Evolutionary conservation across 768 basidiomycete species (phyloP).

Genomic region (Tricholoma terreum): DNA sequence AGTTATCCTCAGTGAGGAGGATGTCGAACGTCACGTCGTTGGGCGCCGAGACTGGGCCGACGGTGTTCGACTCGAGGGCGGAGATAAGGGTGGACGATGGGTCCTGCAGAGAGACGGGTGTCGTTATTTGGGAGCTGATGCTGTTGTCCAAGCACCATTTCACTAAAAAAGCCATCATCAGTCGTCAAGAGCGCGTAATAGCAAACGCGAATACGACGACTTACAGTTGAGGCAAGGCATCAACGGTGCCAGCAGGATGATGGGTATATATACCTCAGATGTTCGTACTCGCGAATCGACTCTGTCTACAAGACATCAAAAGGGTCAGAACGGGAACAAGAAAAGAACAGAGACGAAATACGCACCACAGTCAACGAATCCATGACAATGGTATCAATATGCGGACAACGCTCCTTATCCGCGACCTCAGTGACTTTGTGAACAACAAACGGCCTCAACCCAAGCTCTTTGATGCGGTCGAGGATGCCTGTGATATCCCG

Average conservation of each 20-base stretch:
- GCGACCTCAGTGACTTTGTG: conserved; percentile 73
- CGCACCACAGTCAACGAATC: conserved; percentile 83
- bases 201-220: no score
- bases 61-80: conserved; percentile 92
- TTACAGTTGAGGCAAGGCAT: no score
- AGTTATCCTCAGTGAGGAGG: conserved; percentile 93
- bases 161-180: conserved; percentile 45
- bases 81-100: conserved; percentile 89
- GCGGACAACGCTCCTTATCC: conserved; percentile 77
- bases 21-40: conserved; percentile 90
- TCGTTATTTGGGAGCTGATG: conserved; percentile 92
- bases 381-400: conserved; percentile 94
- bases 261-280: conserved; percentile 83
- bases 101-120: conserved; percentile 84
- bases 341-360: not conserved
- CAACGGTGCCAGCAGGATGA: no score
- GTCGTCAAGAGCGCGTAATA: no score
- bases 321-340: not conserved
- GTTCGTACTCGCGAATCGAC: conserved; percentile 85
- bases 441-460: conserved; percentile 72
- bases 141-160: no score
- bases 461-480: conserved; percentile 72
- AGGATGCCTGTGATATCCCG: conserved; percentile 73
- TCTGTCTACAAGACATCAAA: conserved; percentile 58
- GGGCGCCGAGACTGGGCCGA: conserved; percentile 80